phyloP scores from a whole-genome alignment of 75 land plant species.

The Picea glauca region DNA sequence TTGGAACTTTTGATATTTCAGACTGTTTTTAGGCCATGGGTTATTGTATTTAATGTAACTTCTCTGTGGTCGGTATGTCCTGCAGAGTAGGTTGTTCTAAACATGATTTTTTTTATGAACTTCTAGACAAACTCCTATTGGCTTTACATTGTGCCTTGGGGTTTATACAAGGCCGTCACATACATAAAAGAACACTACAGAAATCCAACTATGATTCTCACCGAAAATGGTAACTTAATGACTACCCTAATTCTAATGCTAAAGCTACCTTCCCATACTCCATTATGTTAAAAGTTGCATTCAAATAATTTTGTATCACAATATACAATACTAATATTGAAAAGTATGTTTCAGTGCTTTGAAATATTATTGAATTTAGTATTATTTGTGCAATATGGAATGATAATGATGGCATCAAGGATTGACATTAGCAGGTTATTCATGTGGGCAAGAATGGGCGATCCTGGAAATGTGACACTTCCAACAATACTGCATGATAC shows the following conservation, averaged over 20 bases:
- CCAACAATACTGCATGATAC: constrained; percentile 23
- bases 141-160: constrained; percentile 72
- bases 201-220: constrained; percentile 34
- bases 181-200: constrained; percentile 43
- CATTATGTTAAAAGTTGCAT: neutral
- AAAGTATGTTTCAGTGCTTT: neutral
- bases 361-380: too few relatives aligned
- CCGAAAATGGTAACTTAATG: constrained; percentile 52
- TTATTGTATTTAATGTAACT: too few relatives aligned
- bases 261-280: neutral
- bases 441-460: constrained; percentile 32
- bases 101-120: neutral
- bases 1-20: too few relatives aligned
- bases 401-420: too few relatives aligned
- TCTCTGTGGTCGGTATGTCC: neutral
- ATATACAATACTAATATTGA: neutral
- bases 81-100: neutral
- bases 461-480: constrained; percentile 34
- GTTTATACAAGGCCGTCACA: constrained; percentile 38
- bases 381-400: too few relatives aligned
- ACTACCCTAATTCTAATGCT: too few relatives aligned
- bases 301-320: neutral
- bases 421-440: neutral
- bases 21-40: too few relatives aligned
- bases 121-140: constrained; percentile 49